A percentile compares a stretch with the other conserved stretches of the same genome.
Evolutionary conservation across 306 rosid species (phyloP).

Genomic region (Acacia melanoxylon): DNA sequence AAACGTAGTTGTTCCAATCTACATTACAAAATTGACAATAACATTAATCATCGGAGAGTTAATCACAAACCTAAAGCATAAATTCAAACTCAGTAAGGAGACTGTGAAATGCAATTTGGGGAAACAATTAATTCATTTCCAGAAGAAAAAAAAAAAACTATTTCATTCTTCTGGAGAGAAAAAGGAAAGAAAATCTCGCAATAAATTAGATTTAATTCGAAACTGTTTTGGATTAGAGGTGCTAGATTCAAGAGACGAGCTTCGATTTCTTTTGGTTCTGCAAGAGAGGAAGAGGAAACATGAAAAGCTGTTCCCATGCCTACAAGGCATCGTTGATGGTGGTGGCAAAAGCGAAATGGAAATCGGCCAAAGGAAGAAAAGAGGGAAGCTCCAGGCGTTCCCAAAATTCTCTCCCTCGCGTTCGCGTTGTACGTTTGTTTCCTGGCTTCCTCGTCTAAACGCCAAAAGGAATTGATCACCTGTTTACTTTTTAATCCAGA

Average conservation of each 20-base stretch:
- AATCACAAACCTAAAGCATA: background rate
- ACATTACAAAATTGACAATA: background rate
- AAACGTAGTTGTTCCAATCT: slow-evolving; percentile 7
- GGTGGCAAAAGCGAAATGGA: too few relatives aligned
- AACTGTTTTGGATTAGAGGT: background rate
- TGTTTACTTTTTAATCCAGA: too few relatives aligned
- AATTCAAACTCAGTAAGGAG: background rate
- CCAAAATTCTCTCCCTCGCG: too few relatives aligned
- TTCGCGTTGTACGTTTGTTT: too few relatives aligned
- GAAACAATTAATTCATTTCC: slow-evolving; percentile 17
- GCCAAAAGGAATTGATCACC: too few relatives aligned
- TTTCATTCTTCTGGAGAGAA: background rate
- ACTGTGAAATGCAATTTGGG: background rate
- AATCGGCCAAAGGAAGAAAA: too few relatives aligned
- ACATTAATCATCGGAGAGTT: background rate
- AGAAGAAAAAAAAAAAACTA: background rate
- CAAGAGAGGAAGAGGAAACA: background rate
- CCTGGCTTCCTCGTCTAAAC: too few relatives aligned
- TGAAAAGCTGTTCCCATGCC: too few relatives aligned
- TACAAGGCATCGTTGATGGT: too few relatives aligned
- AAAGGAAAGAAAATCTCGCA: background rate
- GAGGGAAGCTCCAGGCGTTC: too few relatives aligned
- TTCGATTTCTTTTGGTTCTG: slow-evolving; percentile 16
- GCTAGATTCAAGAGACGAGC: background rate
- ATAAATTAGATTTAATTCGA: background rate